These are phyloP conservation scores for Alternaria sp. DNA, from an alignment of 2,329 filamentous ascomycete genomes.

Conservation along the genomic window DNA sequence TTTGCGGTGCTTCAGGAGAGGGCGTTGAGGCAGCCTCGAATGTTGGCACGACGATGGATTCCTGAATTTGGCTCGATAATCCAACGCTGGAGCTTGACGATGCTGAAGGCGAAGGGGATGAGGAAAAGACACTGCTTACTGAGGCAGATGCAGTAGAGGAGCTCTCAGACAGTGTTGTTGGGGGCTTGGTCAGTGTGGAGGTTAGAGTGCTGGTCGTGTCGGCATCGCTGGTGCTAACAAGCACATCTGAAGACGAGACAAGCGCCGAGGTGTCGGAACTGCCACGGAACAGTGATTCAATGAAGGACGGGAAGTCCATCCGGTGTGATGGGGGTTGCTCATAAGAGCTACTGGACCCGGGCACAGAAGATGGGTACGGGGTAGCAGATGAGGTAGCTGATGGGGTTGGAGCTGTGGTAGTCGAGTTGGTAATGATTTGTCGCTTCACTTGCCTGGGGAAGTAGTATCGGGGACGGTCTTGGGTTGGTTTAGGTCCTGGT, in stretches of 20 bases:
- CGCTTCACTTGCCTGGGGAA: constrained; percentile 59
- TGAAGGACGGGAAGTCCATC: constrained; percentile 39
- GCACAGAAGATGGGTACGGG: constrained; percentile 19
- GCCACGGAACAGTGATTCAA: constrained; percentile 38
- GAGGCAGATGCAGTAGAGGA: constrained; percentile 10
- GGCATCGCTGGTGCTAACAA: constrained; percentile 23
- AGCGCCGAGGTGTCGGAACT: constrained; percentile 25
- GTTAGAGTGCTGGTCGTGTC: constrained; percentile 27
- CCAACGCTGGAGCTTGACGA: constrained; percentile 1
- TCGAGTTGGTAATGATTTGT: constrained; percentile 51
- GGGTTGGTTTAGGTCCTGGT: constrained; percentile 47
- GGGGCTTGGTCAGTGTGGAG: constrained; percentile 18
- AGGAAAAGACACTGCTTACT: constrained; percentile 8
- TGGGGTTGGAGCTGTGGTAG: constrained; percentile 39
- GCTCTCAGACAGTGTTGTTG: constrained; percentile 30
- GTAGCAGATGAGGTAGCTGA: constrained; percentile 42
- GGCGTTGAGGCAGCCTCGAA: constrained; percentile 10
- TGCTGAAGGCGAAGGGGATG: constrained; percentile 8
- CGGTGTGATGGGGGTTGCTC: constrained; percentile 32
- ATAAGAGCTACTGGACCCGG: constrained; percentile 21
- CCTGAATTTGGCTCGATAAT: constrained; percentile 1
- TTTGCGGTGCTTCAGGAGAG: constrained; percentile 13
- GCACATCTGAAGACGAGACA: constrained; percentile 11
- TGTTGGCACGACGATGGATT: background rate
- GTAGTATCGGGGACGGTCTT: constrained; percentile 56